These are phyloP conservation scores for Neocatenulostroma microsporum DNA, from an alignment of 2,329 filamentous ascomycete genomes.

Conservation along the genomic window DNA sequence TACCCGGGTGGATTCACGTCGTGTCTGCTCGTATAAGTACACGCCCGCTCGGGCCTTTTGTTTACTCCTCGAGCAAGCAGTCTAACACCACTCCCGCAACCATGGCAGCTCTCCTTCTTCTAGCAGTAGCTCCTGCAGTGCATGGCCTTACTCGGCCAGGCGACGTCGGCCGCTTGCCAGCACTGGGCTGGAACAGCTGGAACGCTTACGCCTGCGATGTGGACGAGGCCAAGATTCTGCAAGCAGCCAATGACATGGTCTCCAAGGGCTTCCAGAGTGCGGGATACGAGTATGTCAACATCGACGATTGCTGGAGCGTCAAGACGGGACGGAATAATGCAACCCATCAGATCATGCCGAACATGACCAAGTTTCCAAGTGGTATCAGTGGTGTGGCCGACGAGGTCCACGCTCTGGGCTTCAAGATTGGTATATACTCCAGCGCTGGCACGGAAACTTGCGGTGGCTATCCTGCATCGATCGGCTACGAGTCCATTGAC, in stretches of 20 bases:
- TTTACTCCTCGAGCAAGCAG: too few species aligned
- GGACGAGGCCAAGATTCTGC: slow-evolving; percentile 42
- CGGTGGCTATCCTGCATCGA: slow-evolving; percentile 49
- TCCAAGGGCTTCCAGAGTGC: slow-evolving; percentile 44
- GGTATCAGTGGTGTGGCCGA: slow-evolving; percentile 50
- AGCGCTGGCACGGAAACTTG: slow-evolving; percentile 39
- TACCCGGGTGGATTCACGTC: too few species aligned
- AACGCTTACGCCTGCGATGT: slow-evolving; percentile 48
- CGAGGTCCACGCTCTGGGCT: slow-evolving; percentile 47
- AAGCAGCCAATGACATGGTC: slow-evolving; percentile 42
- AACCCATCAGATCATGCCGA: slow-evolving; percentile 30
- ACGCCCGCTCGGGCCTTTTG: too few species aligned
- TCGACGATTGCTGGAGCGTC: slow-evolving; percentile 53
- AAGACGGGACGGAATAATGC: slow-evolving; percentile 45
- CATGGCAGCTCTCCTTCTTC: too few species aligned
- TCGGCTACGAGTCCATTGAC: slow-evolving; percentile 52
- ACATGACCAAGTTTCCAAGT: slow-evolving; percentile 46
- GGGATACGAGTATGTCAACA: slow-evolving; percentile 53
- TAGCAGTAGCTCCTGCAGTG: too few species aligned
- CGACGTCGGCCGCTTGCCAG: slow-evolving; percentile 27
- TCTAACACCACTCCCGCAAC: too few species aligned
- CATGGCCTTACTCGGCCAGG: too few species aligned
- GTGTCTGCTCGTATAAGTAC: too few species aligned
- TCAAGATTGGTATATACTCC: slow-evolving; percentile 59
- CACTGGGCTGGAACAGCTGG: slow-evolving; percentile 29